These are phyloP conservation scores for Colletotrichum liriopes DNA, from an alignment of 2,329 filamentous ascomycete genomes.

Conservation along the genomic window DNA sequence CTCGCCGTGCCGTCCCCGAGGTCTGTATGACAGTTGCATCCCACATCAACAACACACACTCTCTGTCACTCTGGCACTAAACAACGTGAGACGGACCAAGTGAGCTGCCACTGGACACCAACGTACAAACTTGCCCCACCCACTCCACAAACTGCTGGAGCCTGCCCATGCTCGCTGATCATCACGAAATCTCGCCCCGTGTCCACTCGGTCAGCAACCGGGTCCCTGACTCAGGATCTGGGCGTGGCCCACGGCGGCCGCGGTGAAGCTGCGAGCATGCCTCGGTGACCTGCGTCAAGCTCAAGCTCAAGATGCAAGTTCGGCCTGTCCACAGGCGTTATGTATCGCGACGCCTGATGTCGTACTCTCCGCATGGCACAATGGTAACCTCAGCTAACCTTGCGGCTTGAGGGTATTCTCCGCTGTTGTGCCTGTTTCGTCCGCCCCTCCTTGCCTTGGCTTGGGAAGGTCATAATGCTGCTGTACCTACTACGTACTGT, in stretches of 20 bases:
- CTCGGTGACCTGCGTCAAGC: not conserved
- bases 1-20: slow-evolving; percentile 9
- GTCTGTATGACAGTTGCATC: not conserved
- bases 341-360: not conserved
- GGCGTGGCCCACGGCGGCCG: slow-evolving; percentile 7
- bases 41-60: not conserved
- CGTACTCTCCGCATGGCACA: not conserved
- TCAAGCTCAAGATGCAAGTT: not conserved
- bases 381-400: not conserved
- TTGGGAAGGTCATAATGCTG: too few species aligned
- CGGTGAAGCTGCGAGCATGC: slow-evolving; percentile 21
- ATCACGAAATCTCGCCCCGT: slow-evolving; percentile 28
- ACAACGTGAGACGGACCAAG: not conserved
- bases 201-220: slow-evolving; percentile 15
- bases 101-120: slow-evolving; percentile 9
- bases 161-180: slow-evolving; percentile 26
- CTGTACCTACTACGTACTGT: too few species aligned
- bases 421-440: not conserved
- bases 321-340: not conserved
- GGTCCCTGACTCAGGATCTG: slow-evolving; percentile 25
- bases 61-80: not conserved
- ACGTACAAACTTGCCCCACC: slow-evolving; percentile 6
- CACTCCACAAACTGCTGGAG: slow-evolving; percentile 24
- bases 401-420: not conserved
- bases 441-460: not conserved